A percentile compares a stretch with the other conserved stretches of the same genome.
phyloP scores from a whole-genome alignment of 192 early-diverging fungal species.

The Backusella psychrophila region DNA sequence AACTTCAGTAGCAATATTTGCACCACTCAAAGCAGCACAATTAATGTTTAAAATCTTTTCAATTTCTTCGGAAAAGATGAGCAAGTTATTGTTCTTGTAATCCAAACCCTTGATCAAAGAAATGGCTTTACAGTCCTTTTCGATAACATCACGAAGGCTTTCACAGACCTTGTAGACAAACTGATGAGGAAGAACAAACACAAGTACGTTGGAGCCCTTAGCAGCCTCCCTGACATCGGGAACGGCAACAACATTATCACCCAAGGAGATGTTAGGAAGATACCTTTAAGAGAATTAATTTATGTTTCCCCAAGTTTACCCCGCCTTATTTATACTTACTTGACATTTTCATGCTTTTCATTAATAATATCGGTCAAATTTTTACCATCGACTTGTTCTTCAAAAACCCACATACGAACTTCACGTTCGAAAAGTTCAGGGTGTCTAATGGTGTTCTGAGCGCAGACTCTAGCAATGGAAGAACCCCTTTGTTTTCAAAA shows the following conservation, averaged over 20 bases:
- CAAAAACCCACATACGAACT: slow-evolving; percentile 94
- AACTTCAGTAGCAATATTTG: slow-evolving; percentile 85
- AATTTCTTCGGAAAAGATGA: slow-evolving; percentile 15
- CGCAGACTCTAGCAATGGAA: slow-evolving; percentile 87
- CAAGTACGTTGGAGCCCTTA: slow-evolving; percentile 77
- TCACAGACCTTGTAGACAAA: slow-evolving; percentile 80
- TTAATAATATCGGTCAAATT: slow-evolving; percentile 94
- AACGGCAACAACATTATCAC: slow-evolving; percentile 79
- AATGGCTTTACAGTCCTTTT: slow-evolving; percentile 72
- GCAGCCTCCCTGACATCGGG: slow-evolving; percentile 77
- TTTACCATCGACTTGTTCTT: slow-evolving; percentile 79
- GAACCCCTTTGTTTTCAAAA: slow-evolving; percentile 66
- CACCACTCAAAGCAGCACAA: slow-evolving; percentile 41
- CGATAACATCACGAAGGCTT: slow-evolving; percentile 68
- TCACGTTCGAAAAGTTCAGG: slow-evolving; percentile 64
- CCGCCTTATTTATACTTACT: slow-evolving; percentile 35
- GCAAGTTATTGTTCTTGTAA: slow-evolving; percentile 8
- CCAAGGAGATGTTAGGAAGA: slow-evolving; percentile 82
- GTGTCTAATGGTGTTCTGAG: slow-evolving; percentile 67
- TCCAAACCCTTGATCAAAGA: slow-evolving; percentile 77
- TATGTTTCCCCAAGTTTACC: neutral
- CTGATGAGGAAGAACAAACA: slow-evolving; percentile 94
- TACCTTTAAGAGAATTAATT: slow-evolving; percentile 38
- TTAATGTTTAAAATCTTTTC: slow-evolving; percentile 17
- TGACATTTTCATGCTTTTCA: slow-evolving; percentile 86